Evolutionary conservation across 2,329 filamentous ascomycete genomes (phyloP), one percentile per base, ranked within the genome.

Genomic region (Diplodia scrobiculata): DNA sequence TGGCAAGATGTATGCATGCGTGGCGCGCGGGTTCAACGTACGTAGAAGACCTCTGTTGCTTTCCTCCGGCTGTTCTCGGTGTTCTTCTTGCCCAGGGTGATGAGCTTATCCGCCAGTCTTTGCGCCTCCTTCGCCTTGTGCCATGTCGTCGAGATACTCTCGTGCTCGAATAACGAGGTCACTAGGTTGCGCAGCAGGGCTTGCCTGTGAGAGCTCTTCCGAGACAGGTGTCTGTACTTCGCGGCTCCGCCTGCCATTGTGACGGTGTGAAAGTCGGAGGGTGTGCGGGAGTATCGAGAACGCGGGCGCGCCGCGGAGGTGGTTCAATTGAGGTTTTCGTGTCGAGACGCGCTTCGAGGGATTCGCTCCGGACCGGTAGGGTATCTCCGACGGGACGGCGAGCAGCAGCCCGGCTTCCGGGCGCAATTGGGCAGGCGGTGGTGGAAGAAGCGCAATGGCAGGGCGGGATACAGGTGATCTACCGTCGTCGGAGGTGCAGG

Each of bases 121-220:
- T 99, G 95, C 21, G 95, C 91, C 82, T 99, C 95, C 81, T 98
- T 99, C 55, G 95, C 95, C 81, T 98, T 98, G 77, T 90, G 89
- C 85, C 91, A 97, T 80, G 95, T 97, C 60, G 95, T 99, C 70
- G 89, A 88, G 81, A 99, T 96, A 69, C 91, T 88, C 82, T 99
- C 95, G 79, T 96, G 88, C 79, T 91, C 86, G 81, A 99, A 90
- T 71, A 99, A 90, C 65, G 94, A 95, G 71, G 94, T 97, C 77
- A 98, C 93, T 68, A 99, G 84, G 80, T 98, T 97, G 75, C 95
- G 92, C 71, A 99, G 88, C 72, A 99, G 87, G 63, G 95, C 94
- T 82, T 94, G 87, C 77, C 95, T 87, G 78, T 97, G 95, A 65
- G 94, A 84, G 62, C 92, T 97, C 71, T 87, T 85, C 72, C 95